A percentile compares a stretch with the other conserved stretches of the same genome.
These are phyloP conservation scores for Middelhovenomyces tepae DNA, from an alignment of 805 yeast species.

Conservation along the genomic window DNA sequence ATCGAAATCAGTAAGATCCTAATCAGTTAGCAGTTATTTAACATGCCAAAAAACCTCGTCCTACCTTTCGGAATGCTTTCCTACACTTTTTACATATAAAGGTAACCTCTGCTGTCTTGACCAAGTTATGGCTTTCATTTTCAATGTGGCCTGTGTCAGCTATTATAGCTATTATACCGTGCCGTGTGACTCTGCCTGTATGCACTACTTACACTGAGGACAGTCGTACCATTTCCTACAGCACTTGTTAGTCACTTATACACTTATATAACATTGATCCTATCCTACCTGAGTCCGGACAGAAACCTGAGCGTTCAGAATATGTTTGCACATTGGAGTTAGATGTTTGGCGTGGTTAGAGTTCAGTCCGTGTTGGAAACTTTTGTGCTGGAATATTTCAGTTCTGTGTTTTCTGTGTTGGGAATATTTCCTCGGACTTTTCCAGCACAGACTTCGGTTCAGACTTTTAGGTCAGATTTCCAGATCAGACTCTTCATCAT, in stretches of 20 bases:
- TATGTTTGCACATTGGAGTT: constrained; percentile 23
- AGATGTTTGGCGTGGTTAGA: constrained; percentile 1
- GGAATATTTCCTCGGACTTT: no score
- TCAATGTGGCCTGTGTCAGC: constrained; percentile 20
- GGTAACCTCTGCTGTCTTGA: constrained; percentile 25
- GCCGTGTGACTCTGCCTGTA: constrained; percentile 12
- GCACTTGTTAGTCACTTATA: constrained; percentile 14
- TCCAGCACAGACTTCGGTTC: no score
- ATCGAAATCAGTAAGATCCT: constrained; percentile 26
- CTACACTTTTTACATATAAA: constrained; percentile 27
- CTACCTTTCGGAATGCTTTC: constrained; percentile 26
- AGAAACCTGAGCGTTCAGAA: constrained; percentile 27
- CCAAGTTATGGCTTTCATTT: constrained; percentile 23
- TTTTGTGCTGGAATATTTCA: background rate
- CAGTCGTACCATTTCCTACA: constrained; percentile 29
- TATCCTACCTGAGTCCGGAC: constrained; percentile 22
- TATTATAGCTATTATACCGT: constrained; percentile 7
- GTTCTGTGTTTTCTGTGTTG: background rate
- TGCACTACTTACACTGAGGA: constrained; percentile 22
- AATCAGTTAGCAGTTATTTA: constrained; percentile 1
- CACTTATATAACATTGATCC: background rate
- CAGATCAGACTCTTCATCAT: no score
- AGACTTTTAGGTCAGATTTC: no score
- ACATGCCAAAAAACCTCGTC: background rate
- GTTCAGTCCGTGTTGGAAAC: background rate